Conservation (phyloP, 306 rosid species). For the Alnus rubra region DNA sequence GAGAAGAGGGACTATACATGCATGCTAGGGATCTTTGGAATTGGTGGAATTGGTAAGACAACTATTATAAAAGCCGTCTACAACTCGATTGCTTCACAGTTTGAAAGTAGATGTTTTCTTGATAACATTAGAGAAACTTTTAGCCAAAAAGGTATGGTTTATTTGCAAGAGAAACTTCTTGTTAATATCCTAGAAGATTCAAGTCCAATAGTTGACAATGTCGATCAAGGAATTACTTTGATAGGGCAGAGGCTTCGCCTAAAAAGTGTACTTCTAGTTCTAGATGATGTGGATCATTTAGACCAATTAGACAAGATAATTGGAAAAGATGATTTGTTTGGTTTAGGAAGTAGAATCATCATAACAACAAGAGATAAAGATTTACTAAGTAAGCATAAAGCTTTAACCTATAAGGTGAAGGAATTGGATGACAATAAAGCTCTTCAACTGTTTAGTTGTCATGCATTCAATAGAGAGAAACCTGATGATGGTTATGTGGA, state of each 20-base stretch:
- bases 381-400: constrained; percentile 9
- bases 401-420: constrained; percentile 8
- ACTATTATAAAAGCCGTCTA: constrained; percentile 11
- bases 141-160: neutral
- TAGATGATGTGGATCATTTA: constrained; percentile 23
- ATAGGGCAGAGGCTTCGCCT: neutral
- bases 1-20: neutral
- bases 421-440: constrained; percentile 27
- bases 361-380: constrained; percentile 29
- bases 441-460: constrained; percentile 23
- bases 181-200: neutral
- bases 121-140: constrained; percentile 5
- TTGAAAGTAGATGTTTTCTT: constrained; percentile 6
- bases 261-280: constrained; percentile 8
- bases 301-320: constrained; percentile 23
- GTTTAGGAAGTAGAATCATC: constrained; percentile 36
- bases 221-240: neutral
- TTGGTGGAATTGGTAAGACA: constrained; percentile 12
- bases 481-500: neutral
- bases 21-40: constrained; percentile 17
- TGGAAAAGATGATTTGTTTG: constrained; percentile 29
- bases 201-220: neutral
- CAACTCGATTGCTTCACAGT: neutral
- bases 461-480: constrained; percentile 17
- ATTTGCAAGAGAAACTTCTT: constrained; percentile 12